Evolutionary conservation across 108 stramenopile species (phyloP), one percentile per base, ranked within the genome.

Genomic region (Nannochloropsis salina): DNA sequence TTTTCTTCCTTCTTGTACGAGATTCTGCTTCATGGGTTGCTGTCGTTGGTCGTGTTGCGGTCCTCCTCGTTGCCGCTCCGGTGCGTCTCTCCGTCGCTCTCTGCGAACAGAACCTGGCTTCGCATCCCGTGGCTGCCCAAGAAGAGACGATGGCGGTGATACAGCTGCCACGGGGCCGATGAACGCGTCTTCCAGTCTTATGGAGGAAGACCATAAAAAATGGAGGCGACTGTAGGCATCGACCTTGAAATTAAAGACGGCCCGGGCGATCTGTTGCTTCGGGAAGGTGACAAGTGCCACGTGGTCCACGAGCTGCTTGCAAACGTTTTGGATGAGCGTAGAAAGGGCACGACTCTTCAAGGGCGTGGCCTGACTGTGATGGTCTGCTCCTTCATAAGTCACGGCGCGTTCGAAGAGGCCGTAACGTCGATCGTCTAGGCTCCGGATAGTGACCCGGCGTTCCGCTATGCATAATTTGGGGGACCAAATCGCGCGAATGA

Each of bases 351-450:
- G 88, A 5, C 95, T 94, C 9, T 94, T 87, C 18, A 95, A 89
- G 9, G 94, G 95, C 9, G 92, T 42, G 3, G 86, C 86, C 41
- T 82, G 83, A 84, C 92, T 92, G 90, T 93, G 90, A 44, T 93
- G 88, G 61, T 95, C 94, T 6, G 95, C 94, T 11, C 95, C 94
- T 42, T 95, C 94, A 82, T 95, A 95, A 40, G 94, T 94, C 18
- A 94, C 92, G 10, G 92, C 89, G 44, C 93, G 88, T 83, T 95
- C 94, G 82, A 92, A 94, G 12, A 95, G 85, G 9, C 94, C 94
- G 86, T 92, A 95, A 10, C 94, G 91, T 31, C 45, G 80, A 88
- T 95, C 95, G 51, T 93, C 89, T 4, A 95, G 90, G 83, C 92
- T 83, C 84, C 93, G 92, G 40, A 92, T 92, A 45, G 94, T 95